phyloP scores from a whole-genome alignment of 2,329 filamentous ascomycete species.

The Colletotrichum sp. region DNA sequence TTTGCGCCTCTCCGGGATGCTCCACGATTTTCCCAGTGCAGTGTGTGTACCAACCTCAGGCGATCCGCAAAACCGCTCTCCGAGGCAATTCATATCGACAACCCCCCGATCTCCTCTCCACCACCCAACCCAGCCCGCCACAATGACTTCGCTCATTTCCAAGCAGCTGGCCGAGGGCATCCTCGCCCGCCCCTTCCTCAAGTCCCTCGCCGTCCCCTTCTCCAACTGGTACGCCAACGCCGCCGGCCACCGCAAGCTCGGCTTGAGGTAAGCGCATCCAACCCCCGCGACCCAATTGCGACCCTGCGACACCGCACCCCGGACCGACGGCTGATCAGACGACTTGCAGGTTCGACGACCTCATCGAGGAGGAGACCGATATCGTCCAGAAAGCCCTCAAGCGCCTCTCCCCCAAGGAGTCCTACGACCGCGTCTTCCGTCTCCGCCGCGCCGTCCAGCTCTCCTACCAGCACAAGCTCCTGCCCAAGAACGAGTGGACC shows the following conservation, averaged over 20 bases:
- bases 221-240: conserved; percentile 89
- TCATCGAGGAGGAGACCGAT: conserved; percentile 93
- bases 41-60: conserved; percentile 12
- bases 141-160: conserved; percentile 65
- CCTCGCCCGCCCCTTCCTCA: conserved; percentile 84
- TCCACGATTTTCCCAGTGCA: conserved; percentile 18
- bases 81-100: conserved; percentile 20
- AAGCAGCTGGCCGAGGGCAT: conserved; percentile 41
- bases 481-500: conserved; percentile 67
- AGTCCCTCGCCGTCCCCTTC: conserved; percentile 78
- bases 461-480: conserved; percentile 67
- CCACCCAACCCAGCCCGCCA: conserved; percentile 34
- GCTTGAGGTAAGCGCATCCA: conserved; percentile 72
- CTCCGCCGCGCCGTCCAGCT: conserved; percentile 92
- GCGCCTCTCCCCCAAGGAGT: conserved; percentile 87
- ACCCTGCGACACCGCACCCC: neutral
- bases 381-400: conserved; percentile 85
- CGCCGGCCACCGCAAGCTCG: conserved; percentile 91
- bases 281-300: neutral
- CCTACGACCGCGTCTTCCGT: conserved; percentile 97
- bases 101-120: conserved; percentile 10
- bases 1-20: conserved; percentile 20
- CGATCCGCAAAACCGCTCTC: conserved; percentile 20
- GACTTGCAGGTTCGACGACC: conserved; percentile 79
- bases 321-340: neutral